A percentile compares a stretch with the other conserved stretches of the same genome.
phyloP scores from a whole-genome alignment of 441 rosid species.

The Erodium texanum region DNA sequence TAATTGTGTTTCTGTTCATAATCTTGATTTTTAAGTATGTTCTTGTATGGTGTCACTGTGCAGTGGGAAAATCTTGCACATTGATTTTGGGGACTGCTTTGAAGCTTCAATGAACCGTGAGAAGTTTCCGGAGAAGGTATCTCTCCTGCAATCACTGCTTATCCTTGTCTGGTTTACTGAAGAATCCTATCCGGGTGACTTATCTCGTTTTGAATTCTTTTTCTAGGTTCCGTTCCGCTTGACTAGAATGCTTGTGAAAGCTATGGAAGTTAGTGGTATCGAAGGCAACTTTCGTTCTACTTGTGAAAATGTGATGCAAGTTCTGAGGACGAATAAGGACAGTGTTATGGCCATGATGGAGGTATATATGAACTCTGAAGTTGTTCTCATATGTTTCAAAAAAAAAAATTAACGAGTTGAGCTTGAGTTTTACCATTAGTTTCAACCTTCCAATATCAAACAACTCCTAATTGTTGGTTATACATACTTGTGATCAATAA shows the following conservation, averaged over 20 bases:
- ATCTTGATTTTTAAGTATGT: slow-evolving; percentile 9
- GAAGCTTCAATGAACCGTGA: slow-evolving; percentile 99
- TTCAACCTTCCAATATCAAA: background rate
- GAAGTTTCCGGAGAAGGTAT: slow-evolving; percentile 97
- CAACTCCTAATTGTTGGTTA: slow-evolving; percentile 11
- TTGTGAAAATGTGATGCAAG: slow-evolving; percentile 99
- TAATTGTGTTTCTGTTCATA: background rate
- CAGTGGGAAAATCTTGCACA: slow-evolving; percentile 98
- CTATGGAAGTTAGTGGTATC: slow-evolving; percentile 99
- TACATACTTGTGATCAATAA: slow-evolving; percentile 32
- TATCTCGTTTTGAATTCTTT: slow-evolving; percentile 11
- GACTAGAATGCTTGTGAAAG: slow-evolving; percentile 99
- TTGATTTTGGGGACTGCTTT: slow-evolving; percentile 99
- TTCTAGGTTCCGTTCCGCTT: slow-evolving; percentile 92
- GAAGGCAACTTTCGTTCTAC: slow-evolving; percentile 98
- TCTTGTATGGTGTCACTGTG: slow-evolving; percentile 7
- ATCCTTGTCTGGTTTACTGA: background rate
- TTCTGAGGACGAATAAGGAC: slow-evolving; percentile 84
- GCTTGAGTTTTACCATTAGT: background rate
- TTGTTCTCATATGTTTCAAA: background rate
- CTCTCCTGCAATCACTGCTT: background rate
- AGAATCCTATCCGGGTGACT: background rate
- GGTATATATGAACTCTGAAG: slow-evolving; percentile 26
- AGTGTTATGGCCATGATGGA: slow-evolving; percentile 99
- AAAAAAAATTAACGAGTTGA: background rate